Conservation (phyloP, 306 rosid species). For the Vigna reflexopilosa region DNA sequence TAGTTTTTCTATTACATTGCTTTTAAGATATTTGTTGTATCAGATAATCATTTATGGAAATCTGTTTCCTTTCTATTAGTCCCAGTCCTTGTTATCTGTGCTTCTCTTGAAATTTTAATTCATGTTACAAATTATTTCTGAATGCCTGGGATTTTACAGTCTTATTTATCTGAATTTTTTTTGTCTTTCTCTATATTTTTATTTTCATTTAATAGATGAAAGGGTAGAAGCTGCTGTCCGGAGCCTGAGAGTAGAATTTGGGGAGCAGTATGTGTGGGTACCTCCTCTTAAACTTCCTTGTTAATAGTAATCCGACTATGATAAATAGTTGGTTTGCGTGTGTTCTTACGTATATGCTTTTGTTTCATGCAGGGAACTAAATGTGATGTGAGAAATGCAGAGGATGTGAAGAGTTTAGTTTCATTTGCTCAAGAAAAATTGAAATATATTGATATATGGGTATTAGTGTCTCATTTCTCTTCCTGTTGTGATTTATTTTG, state of each 20-base stretch:
- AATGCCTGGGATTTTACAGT: conserved; percentile 22
- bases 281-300: conserved; percentile 61
- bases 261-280: conserved; percentile 99
- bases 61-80: conserved; percentile 14
- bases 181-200: conserved; percentile 25
- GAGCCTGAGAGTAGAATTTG: conserved; percentile 68
- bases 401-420: conserved; percentile 84
- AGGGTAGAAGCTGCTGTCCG: conserved; percentile 73
- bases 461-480: conserved; percentile 46
- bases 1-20: background rate
- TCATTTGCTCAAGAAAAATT: conserved; percentile 75
- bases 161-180: conserved; percentile 29
- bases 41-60: conserved; percentile 11
- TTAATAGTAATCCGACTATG: conserved; percentile 19
- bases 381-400: conserved; percentile 88
- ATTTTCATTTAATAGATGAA: conserved; percentile 57
- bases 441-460: conserved; percentile 90
- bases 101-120: conserved; percentile 26
- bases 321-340: conserved; percentile 13
- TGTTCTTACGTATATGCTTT: conserved; percentile 39
- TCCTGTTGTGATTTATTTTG: conserved; percentile 24
- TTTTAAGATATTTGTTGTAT: conserved; percentile 15
- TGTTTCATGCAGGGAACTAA: conserved; percentile 70
- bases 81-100: background rate
- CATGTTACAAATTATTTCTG: conserved; percentile 20